Evolutionary conservation across 306 rosid species (phyloP).

Genomic region (Prosopis cineraria): DNA sequence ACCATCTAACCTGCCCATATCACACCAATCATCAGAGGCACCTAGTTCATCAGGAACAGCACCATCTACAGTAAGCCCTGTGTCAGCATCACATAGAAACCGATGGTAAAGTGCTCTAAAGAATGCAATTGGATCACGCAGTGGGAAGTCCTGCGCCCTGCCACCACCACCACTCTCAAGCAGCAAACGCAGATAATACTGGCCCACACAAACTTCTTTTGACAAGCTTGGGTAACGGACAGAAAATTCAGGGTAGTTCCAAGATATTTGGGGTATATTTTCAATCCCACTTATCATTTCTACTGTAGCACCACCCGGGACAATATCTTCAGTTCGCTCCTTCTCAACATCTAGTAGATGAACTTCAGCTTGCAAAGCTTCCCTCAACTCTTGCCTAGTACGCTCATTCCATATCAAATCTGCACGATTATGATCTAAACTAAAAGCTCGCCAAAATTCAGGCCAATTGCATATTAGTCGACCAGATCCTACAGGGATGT

Average conservation of each 20-base stretch:
- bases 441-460: conserved; percentile 98
- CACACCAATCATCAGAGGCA: conserved; percentile 99
- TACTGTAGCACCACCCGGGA: conserved; percentile 65
- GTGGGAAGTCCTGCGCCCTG: conserved; percentile 94
- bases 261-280: conserved; percentile 82
- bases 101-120: conserved; percentile 94
- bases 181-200: conserved; percentile 90
- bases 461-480: conserved; percentile 96
- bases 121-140: conserved; percentile 97
- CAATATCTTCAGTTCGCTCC: conserved; percentile 98
- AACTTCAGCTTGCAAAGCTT: conserved; percentile 93
- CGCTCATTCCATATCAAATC: conserved; percentile 99
- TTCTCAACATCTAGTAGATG: conserved; percentile 97
- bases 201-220: conserved; percentile 99
- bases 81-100: conserved; percentile 96
- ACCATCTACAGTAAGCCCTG: conserved; percentile 95
- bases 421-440: conserved; percentile 98
- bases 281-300: conserved; percentile 68
- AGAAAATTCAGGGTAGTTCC: conserved; percentile 93
- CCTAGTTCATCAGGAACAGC: conserved; percentile 98
- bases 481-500: conserved; percentile 97
- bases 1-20: conserved; percentile 98
- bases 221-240: conserved; percentile 95
- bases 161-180: conserved; percentile 95
- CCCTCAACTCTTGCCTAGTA: conserved; percentile 96